A percentile compares a stretch with the other conserved stretches of the same genome.
Conservation (phyloP, 2,329 filamentous ascomycete species). For the Pseudogymnoascus sp. region DNA sequence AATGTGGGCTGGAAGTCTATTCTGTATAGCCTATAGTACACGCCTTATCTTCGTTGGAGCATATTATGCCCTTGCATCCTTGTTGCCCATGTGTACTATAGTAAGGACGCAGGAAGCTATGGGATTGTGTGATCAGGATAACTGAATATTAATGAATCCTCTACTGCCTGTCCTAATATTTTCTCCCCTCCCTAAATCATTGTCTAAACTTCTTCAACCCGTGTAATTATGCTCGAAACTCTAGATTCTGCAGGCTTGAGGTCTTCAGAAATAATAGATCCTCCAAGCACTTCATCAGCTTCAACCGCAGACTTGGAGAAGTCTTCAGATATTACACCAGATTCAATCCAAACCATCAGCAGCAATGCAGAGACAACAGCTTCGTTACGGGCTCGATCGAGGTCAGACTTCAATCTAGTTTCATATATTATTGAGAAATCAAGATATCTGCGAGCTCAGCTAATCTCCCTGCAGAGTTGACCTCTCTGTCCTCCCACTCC, state of each 20-base stretch:
- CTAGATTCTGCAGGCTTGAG: neutral
- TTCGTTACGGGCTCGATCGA: neutral
- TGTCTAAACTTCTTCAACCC: neutral
- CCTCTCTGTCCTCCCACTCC: constrained; percentile 21
- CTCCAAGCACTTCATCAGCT: neutral
- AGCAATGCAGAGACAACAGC: neutral
- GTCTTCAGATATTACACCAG: neutral
- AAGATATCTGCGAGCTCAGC: neutral
- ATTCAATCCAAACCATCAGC: neutral
- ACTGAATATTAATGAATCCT: neutral
- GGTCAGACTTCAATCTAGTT: neutral
- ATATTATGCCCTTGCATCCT: neutral
- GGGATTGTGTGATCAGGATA: constrained; percentile 1
- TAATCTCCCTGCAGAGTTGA: constrained; percentile 11
- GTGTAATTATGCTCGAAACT: neutral
- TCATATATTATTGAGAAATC: neutral
- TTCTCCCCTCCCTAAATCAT: neutral
- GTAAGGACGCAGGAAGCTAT: neutral
- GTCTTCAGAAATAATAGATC: neutral
- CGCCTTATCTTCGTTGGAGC: neutral
- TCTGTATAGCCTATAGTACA: neutral
- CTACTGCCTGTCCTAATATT: neutral
- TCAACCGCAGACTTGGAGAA: neutral
- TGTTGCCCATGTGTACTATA: neutral
- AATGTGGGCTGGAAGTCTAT: neutral